Conservation (phyloP, 1,139 yeast species). For the Yamadazyma songkhlaensis region DNA sequence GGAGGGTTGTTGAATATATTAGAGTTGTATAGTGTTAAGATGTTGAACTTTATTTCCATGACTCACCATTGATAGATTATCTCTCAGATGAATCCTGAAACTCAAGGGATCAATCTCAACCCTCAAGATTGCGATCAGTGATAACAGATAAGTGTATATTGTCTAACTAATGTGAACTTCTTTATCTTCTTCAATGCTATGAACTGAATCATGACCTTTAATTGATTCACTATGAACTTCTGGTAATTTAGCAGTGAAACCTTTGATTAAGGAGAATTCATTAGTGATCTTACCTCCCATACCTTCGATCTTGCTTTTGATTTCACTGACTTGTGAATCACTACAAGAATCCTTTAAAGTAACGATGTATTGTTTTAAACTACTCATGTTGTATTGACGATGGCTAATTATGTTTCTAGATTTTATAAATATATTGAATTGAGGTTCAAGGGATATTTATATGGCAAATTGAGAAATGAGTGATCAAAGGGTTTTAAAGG, state of each 20-base stretch:
- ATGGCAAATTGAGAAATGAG: neutral
- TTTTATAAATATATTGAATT: neutral
- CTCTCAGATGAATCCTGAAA: no score
- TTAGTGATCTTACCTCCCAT: constrained; percentile 65
- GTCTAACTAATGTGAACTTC: constrained; percentile 43
- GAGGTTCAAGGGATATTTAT: neutral
- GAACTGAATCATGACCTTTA: constrained; percentile 44
- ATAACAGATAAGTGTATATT: no score
- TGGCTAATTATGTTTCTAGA: neutral
- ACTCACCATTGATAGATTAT: no score
- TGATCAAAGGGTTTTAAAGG: constrained; percentile 1
- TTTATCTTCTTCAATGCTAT: constrained; percentile 57
- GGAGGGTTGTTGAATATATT: no score
- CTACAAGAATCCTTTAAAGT: constrained; percentile 36
- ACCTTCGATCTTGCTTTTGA: constrained; percentile 33
- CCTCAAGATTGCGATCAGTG: no score
- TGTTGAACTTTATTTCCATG: no score
- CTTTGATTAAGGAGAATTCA: constrained; percentile 68
- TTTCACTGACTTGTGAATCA: constrained; percentile 27
- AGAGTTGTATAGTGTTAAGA: no score
- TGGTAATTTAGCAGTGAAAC: constrained; percentile 59
- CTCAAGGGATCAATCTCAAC: no score
- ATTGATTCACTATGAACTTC: constrained; percentile 41
- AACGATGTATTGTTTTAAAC: constrained; percentile 32
- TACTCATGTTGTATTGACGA: neutral